These are phyloP conservation scores for Peronospora farinosa DNA, from an alignment of 352 stramenopile species.

Conservation along the genomic window DNA sequence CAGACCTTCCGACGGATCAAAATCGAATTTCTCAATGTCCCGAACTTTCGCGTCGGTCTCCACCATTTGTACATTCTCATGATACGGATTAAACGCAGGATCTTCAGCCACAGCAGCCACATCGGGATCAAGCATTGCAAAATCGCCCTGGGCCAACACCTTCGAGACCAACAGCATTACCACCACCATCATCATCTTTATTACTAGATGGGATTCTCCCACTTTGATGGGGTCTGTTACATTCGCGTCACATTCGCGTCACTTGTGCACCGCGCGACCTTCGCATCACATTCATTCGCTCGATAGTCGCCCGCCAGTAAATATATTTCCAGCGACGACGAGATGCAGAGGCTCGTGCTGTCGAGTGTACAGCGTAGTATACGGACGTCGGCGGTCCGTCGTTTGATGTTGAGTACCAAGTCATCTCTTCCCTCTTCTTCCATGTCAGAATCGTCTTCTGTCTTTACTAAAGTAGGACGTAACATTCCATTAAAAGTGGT, in stretches of 20 bases:
- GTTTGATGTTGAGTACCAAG: conserved; percentile 11
- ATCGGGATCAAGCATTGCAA: conserved; percentile 33
- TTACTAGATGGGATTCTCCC: neutral
- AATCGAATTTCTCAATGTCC: conserved; percentile 64
- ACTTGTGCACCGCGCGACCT: neutral
- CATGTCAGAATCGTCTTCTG: conserved; percentile 9
- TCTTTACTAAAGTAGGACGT: conserved; percentile 37
- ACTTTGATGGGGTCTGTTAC: neutral
- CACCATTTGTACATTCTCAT: conserved; percentile 27
- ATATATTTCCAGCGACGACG: conserved; percentile 7
- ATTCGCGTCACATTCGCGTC: neutral
- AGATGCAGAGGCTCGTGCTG: conserved; percentile 28
- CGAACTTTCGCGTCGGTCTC: conserved; percentile 24
- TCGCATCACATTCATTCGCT: neutral
- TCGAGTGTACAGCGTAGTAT: conserved; percentile 17
- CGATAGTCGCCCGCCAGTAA: conserved; percentile 5
- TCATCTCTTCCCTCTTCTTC: conserved; percentile 4
- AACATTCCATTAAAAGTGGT: conserved; percentile 55
- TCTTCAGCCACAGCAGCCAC: conserved; percentile 36
- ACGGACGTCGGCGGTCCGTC: conserved; percentile 4
- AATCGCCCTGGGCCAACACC: conserved; percentile 27
- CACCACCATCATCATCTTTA: neutral
- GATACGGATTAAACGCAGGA: conserved; percentile 57
- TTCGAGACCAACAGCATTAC: conserved; percentile 10
- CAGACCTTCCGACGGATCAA: conserved; percentile 73